Evolutionary conservation across 768 basidiomycete genomes (phyloP), one percentile per base, ranked within the genome.

Genomic region (Boletus sp.): DNA sequence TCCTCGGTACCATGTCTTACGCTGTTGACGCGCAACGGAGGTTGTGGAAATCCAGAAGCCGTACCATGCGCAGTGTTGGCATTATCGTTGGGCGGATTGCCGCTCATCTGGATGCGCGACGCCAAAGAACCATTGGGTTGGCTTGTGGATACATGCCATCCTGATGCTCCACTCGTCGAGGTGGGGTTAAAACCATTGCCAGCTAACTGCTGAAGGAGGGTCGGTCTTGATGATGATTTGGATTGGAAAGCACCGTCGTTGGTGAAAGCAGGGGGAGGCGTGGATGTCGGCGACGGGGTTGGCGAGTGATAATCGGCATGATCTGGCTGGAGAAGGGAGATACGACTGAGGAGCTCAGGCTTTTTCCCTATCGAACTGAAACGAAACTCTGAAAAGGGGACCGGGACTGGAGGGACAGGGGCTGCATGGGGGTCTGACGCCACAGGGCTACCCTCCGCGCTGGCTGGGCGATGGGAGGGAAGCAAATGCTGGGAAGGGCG

Each of bases 311-410:
- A 73, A 5, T 52, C 47, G 2, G 20, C 37, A 6, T 60, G 46
- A 42, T 69, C 68, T 24, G 72, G 64, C 42, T 71, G 65, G 3
- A 72, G 64, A 39, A 67, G 65, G 33, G 79, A 76, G 36, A 86
- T 72, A 24, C 85, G 81, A 58, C 74, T 77, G 29, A 86, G 73
- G 18, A 87, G 71, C 14, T 73, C 70, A 0, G 84, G 83, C 56
- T 73, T 69, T 63, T 81, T 77, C 30, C 85, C 85, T 40, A 87
- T 87, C 5, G 69, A 77, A 11, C 60, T 67, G 65, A 86, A 87
- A 29, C 71, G 73, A 64, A 85, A 76, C 52, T 72, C 65, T n/a
- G 75, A 59, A 54, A 83, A 77, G 42, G 59, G 60, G 24, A 33
- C 63, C 18, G 63, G 49, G 1, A 37, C 42, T 4, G 35, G 20